These are phyloP conservation scores for Penicillium frequentans DNA, from an alignment of 2,329 filamentous ascomycete species.

Conservation along the genomic window DNA sequence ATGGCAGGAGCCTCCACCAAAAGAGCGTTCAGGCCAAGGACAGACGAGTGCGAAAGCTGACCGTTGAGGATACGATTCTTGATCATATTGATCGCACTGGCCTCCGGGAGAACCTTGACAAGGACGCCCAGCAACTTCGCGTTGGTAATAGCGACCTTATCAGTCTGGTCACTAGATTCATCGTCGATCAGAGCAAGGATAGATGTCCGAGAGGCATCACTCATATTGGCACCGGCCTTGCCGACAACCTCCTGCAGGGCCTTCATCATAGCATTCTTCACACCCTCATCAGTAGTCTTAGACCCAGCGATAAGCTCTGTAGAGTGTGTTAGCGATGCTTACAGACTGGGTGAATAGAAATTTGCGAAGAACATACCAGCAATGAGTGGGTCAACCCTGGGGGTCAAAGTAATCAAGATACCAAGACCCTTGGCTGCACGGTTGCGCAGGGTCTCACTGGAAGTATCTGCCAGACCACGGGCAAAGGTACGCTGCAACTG, in stretches of 20 bases:
- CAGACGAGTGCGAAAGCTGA: conserved; percentile 73
- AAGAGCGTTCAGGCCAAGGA: conserved; percentile 85
- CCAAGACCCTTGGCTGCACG: conserved; percentile 92
- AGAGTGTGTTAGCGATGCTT: background rate
- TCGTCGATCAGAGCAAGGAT: conserved; percentile 86
- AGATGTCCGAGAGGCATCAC: conserved; percentile 80
- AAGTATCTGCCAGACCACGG: conserved; percentile 88
- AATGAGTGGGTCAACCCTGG: conserved; percentile 92
- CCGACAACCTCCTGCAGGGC: conserved; percentile 94
- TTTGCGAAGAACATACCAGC: conserved; percentile 30
- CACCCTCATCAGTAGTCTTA: conserved; percentile 82
- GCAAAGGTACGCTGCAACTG: conserved; percentile 97
- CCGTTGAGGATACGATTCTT: conserved; percentile 76
- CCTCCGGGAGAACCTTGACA: conserved; percentile 77
- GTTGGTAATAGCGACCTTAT: conserved; percentile 80
- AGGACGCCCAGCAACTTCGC: conserved; percentile 86
- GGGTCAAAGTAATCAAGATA: conserved; percentile 92
- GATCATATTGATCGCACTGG: conserved; percentile 63
- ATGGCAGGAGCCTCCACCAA: conserved; percentile 75
- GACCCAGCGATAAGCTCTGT: conserved; percentile 88
- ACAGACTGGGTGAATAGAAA: background rate
- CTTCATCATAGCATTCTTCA: conserved; percentile 94
- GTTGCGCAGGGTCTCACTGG: conserved; percentile 82
- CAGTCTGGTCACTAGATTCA: conserved; percentile 72
- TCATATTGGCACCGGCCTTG: conserved; percentile 94